A percentile compares a stretch with the other conserved stretches of the same genome.
Evolutionary conservation across 345 rosid genomes (phyloP).

Genomic region (Lepidium didymum): DNA sequence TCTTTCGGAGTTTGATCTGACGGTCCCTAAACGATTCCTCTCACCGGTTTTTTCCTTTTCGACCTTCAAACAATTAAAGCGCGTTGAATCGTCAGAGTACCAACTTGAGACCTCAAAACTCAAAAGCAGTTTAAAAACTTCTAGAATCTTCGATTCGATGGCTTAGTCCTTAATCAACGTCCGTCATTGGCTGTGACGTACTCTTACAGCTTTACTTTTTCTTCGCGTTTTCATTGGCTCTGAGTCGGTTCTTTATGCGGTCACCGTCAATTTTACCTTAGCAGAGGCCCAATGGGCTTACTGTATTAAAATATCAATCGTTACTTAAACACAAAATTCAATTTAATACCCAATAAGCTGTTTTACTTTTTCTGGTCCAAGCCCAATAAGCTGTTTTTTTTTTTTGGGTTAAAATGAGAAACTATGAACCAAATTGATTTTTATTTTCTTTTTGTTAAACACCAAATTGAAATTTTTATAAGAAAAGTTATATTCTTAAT

Average conservation of each 20-base stretch:
- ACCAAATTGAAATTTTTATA: too few species aligned
- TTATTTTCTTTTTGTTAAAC: too few species aligned
- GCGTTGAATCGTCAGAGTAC: not conserved
- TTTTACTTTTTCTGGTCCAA: too few species aligned
- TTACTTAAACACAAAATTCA: too few species aligned
- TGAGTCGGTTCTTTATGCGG: not conserved
- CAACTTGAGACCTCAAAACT: not conserved
- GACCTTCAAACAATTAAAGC: not conserved
- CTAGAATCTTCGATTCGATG: conserved; percentile 3
- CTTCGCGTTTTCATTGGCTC: not conserved
- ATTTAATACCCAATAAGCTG: too few species aligned
- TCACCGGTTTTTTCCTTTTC: not conserved
- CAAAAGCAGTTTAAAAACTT: not conserved
- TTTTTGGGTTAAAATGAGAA: too few species aligned
- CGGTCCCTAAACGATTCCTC: not conserved
- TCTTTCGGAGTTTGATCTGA: not conserved
- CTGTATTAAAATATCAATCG: not conserved
- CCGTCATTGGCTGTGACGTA: conserved; percentile 8
- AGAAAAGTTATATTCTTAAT: too few species aligned
- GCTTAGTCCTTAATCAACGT: not conserved
- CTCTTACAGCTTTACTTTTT: not conserved
- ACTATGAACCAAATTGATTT: too few species aligned
- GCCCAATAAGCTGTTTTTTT: too few species aligned
- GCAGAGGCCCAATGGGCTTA: not conserved
- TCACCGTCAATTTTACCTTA: not conserved